Evolutionary conservation across 192 early-diverging fungal genomes (phyloP).

Genomic region (Mortierella alpina): DNA sequence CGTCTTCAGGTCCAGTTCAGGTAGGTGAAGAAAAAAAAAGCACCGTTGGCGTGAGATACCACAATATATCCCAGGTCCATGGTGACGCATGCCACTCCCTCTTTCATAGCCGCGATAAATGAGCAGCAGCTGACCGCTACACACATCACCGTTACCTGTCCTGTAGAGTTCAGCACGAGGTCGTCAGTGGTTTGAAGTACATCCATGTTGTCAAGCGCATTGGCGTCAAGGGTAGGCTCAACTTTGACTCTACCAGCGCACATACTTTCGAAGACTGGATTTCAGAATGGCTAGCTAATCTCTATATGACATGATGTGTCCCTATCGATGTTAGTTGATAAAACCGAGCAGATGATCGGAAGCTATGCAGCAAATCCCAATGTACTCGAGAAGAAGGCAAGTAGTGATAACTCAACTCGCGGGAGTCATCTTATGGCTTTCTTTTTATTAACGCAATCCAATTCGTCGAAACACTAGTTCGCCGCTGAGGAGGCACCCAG

Average conservation of each 20-base stretch:
- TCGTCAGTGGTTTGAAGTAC: slow-evolving; percentile 96
- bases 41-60: not conserved
- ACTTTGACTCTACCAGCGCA: not conserved
- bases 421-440: not conserved
- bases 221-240: slow-evolving; percentile 56
- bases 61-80: too few relatives aligned
- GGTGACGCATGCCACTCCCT: too few relatives aligned
- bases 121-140: not conserved
- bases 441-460: not conserved
- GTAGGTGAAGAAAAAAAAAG: slow-evolving; percentile 38
- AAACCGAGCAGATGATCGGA: slow-evolving; percentile 96
- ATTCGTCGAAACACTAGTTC: slow-evolving; percentile 62
- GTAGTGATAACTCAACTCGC: not conserved
- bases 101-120: too few relatives aligned
- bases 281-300: too few relatives aligned
- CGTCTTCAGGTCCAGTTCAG: slow-evolving; percentile 92
- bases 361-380: slow-evolving; percentile 88
- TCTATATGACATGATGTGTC: too few relatives aligned
- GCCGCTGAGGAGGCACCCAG: slow-evolving; percentile 86
- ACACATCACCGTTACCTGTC: not conserved
- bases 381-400: slow-evolving; percentile 84
- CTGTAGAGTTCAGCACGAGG: slow-evolving; percentile 86
- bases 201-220: slow-evolving; percentile 91
- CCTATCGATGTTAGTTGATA: slow-evolving; percentile 72
- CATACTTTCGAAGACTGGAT: too few relatives aligned